Percentiles rank a stretch among this genome's conserved stretches.
These are phyloP conservation scores for Penicillium sp. DNA, from an alignment of 2,329 filamentous ascomycete genomes.

Conservation along the genomic window DNA sequence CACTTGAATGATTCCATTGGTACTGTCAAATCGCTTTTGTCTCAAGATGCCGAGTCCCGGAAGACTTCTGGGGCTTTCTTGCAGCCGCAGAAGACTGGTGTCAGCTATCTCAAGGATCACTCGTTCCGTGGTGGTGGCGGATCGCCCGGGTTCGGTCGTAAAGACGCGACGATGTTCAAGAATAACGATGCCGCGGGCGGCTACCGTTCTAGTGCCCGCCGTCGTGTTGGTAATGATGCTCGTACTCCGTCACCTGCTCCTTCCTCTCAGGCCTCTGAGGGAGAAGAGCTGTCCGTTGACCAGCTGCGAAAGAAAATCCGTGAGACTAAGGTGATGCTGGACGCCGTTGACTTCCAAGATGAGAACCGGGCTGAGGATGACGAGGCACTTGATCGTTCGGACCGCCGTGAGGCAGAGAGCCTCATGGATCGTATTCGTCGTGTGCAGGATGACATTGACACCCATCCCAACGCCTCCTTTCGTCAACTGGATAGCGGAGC, in stretches of 20 bases:
- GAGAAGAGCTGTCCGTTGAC: constrained; percentile 78
- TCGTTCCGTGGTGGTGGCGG: constrained; percentile 73
- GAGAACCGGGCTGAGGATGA: constrained; percentile 88
- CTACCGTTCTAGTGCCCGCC: constrained; percentile 90
- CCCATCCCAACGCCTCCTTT: constrained; percentile 74
- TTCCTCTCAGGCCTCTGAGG: constrained; percentile 62
- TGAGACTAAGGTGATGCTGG: constrained; percentile 89
- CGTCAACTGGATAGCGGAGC: constrained; percentile 77
- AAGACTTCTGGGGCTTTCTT: constrained; percentile 88
- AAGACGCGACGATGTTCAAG: constrained; percentile 94
- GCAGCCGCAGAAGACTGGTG: constrained; percentile 93
- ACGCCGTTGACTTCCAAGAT: constrained; percentile 95
- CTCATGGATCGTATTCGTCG: constrained; percentile 88
- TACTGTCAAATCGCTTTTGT: constrained; percentile 84
- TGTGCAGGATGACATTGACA: constrained; percentile 91
- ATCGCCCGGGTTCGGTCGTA: constrained; percentile 63
- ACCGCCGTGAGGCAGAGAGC: constrained; percentile 89
- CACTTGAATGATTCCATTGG: constrained; percentile 93
- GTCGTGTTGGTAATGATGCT: constrained; percentile 68
- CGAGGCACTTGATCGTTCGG: constrained; percentile 83
- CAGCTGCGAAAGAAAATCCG: constrained; percentile 89
- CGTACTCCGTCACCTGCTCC: constrained; percentile 77
- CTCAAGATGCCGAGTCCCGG: constrained; percentile 82
- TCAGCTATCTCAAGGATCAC: constrained; percentile 94
- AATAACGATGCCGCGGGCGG: constrained; percentile 92